These are phyloP conservation scores for Boletus rubroflammeus DNA, from an alignment of 768 basidiomycete genomes.

Conservation along the genomic window DNA sequence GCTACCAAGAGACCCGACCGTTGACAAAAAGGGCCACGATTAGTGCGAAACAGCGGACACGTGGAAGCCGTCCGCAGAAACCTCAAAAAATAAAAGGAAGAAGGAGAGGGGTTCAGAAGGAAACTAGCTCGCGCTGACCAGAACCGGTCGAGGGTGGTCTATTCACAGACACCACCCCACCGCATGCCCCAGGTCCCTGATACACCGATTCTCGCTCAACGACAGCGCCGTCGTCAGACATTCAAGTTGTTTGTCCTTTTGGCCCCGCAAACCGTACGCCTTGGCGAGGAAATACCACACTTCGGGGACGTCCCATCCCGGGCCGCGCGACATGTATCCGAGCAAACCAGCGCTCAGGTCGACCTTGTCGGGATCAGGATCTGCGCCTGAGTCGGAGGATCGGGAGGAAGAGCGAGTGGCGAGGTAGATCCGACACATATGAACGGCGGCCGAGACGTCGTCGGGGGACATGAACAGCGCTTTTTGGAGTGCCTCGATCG, in stretches of 20 bases:
- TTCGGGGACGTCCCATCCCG: conserved; percentile 89
- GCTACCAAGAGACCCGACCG: neutral
- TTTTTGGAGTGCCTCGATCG: conserved; percentile 77
- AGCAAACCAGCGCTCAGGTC: conserved; percentile 85
- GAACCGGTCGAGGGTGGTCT: neutral
- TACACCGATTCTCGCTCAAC: conserved; percentile 56
- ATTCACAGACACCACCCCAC: conserved; percentile 63
- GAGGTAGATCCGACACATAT: conserved; percentile 76
- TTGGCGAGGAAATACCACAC: conserved; percentile 93
- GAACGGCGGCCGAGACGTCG: conserved; percentile 72
- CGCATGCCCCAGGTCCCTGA: conserved; percentile 61
- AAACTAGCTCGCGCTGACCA: neutral
- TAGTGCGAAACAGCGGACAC: neutral
- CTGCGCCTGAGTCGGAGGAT: conserved; percentile 11
- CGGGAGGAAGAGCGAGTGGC: conserved; percentile 22
- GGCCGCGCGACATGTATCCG: conserved; percentile 68
- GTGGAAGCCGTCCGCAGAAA: neutral
- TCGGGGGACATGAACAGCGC: conserved; percentile 84
- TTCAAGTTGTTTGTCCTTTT: conserved; percentile 69
- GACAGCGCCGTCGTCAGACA: conserved; percentile 67
- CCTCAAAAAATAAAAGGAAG: neutral
- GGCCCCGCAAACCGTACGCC: conserved; percentile 70
- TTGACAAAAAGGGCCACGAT: neutral
- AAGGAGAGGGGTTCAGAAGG: neutral
- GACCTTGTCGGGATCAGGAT: conserved; percentile 44